Evolutionary conservation across 2,329 filamentous ascomycete species (phyloP), one percentile per base, ranked within the genome.

Genomic region (Phyllosticta paracitricarpa): DNA sequence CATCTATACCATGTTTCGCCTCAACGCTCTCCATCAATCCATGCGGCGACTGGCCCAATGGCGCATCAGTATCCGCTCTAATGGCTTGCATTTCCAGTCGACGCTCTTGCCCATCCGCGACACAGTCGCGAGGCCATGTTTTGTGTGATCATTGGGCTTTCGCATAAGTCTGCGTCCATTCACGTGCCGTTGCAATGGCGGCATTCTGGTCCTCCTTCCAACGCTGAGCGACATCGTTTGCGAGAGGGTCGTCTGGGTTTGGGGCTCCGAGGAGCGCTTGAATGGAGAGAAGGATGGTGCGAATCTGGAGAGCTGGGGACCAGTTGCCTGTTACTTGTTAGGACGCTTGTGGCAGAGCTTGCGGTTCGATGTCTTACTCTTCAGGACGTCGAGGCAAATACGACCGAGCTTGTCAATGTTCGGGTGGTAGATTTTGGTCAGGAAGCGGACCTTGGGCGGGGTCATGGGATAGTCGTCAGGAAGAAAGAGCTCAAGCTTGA

Each of bases 391-490:
- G 57, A 99, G 79, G 73, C 95, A 99, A 77, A 99, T 99, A 63
- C 94, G 89, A 63, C 94, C 94, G 2, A 99, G 85, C 77, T 95
- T 95, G 75, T 99, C 94, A 68, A 99, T 97, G 75, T 99, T 99
- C 58, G 94, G 94, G 75, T 99, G 95, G 77, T 97, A 99, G 75
- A 99, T 97, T 79, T 96, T 97, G 69, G 95, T 99, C 58, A 99
- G 82, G 77, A 99, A 99, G 61, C 94, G 89, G 72, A 99, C 97
- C 81, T 97, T 97, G 54, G 94, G 94, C 59, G 94, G 93, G 35
- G 91, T 96, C 94, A 99, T 99, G 52, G 94, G 94, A 75, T 99
- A 99, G 79, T 99, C 94, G 71, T 99, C 94, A 54, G 95, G 95
- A 25, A 99, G 83, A 76, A 99, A 99, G 22, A 99, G 85, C 76